These are phyloP conservation scores for Penicillium frequentans DNA, from an alignment of 2,329 filamentous ascomycete species.

Conservation along the genomic window DNA sequence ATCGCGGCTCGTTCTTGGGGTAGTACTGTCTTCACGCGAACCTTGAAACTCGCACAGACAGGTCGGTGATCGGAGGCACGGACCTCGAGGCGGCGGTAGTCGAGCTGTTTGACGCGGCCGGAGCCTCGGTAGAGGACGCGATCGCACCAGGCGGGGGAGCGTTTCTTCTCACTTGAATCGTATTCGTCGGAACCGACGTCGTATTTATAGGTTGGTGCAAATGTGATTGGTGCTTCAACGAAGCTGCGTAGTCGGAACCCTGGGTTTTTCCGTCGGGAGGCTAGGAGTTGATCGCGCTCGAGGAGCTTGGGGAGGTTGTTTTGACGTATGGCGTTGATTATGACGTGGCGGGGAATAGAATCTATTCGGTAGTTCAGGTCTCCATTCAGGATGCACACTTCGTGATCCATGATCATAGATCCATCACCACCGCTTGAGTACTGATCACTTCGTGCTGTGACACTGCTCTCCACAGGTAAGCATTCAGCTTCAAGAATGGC, in stretches of 20 bases:
- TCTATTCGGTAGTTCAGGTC: slow-evolving; percentile 99
- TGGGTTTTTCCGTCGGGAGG: slow-evolving; percentile 84
- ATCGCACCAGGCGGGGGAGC: slow-evolving; percentile 95
- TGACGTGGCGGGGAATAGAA: slow-evolving; percentile 90
- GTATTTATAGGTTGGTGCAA: slow-evolving; percentile 97
- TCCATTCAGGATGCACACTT: slow-evolving; percentile 94
- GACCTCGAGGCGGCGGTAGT: slow-evolving; percentile 88
- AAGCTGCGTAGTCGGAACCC: slow-evolving; percentile 87
- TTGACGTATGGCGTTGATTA: slow-evolving; percentile 78
- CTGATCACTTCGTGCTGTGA: slow-evolving; percentile 68
- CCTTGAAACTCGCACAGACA: slow-evolving; percentile 79
- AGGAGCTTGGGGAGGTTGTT: slow-evolving; percentile 83
- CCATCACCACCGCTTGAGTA: slow-evolving; percentile 93
- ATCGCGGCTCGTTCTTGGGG: slow-evolving; percentile 63
- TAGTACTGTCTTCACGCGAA: slow-evolving; percentile 81
- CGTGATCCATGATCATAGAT: slow-evolving; percentile 91
- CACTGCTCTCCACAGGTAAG: slow-evolving; percentile 71
- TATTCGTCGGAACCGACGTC: slow-evolving; percentile 94
- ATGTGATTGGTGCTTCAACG: slow-evolving; percentile 85
- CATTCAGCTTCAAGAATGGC: slow-evolving; percentile 79
- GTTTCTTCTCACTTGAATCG: slow-evolving; percentile 90
- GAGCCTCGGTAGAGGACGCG: slow-evolving; percentile 81
- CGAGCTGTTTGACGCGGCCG: slow-evolving; percentile 79
- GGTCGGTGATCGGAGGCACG: slow-evolving; percentile 89
- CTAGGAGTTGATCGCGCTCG: slow-evolving; percentile 88